Evolutionary conservation across 805 yeast genomes (phyloP).

Genomic region (Osmozyma mogii): DNA sequence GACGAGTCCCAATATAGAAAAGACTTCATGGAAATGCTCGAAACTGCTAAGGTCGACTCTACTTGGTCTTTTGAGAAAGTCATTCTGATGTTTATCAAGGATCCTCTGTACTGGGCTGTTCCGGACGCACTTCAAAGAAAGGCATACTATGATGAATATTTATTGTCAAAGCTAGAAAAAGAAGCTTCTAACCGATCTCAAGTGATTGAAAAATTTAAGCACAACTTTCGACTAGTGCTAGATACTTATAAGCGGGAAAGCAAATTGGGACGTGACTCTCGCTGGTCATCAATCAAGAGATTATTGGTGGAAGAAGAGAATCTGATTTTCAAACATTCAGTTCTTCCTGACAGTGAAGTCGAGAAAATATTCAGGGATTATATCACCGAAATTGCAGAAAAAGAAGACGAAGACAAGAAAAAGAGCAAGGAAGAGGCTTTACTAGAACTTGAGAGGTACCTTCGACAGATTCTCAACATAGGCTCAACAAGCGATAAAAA

Average conservation of each 20-base stretch:
- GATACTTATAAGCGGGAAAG: slow-evolving; percentile 21
- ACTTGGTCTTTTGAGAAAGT: slow-evolving; percentile 70
- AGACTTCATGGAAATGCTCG: slow-evolving; percentile 46
- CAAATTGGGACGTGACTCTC: slow-evolving; percentile 45
- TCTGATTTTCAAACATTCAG: slow-evolving; percentile 55
- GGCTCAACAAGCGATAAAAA: no score
- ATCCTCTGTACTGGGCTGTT: slow-evolving; percentile 63
- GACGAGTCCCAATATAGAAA: slow-evolving; percentile 25
- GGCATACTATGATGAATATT: slow-evolving; percentile 55
- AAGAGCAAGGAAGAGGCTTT: slow-evolving; percentile 39
- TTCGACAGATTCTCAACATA: slow-evolving; percentile 28
- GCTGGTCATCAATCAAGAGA: slow-evolving; percentile 56
- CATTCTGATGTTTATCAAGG: slow-evolving; percentile 47
- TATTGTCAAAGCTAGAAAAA: slow-evolving; percentile 33
- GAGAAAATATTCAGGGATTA: slow-evolving; percentile 47
- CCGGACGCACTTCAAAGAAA: slow-evolving; percentile 55
- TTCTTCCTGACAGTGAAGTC: slow-evolving; percentile 51
- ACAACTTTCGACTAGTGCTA: slow-evolving; percentile 44
- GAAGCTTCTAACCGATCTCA: slow-evolving; percentile 47
- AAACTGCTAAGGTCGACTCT: slow-evolving; percentile 51
- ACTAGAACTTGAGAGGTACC: slow-evolving; percentile 43
- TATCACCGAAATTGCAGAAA: slow-evolving; percentile 19
- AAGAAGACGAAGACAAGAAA: slow-evolving; percentile 6
- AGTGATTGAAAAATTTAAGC: slow-evolving; percentile 47
- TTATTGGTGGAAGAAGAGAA: slow-evolving; percentile 48